Percentiles rank a stretch among this genome's conserved stretches.
Conservation (phyloP, 352 stramenopile species). For the Phytophthora tentaculata region DNA sequence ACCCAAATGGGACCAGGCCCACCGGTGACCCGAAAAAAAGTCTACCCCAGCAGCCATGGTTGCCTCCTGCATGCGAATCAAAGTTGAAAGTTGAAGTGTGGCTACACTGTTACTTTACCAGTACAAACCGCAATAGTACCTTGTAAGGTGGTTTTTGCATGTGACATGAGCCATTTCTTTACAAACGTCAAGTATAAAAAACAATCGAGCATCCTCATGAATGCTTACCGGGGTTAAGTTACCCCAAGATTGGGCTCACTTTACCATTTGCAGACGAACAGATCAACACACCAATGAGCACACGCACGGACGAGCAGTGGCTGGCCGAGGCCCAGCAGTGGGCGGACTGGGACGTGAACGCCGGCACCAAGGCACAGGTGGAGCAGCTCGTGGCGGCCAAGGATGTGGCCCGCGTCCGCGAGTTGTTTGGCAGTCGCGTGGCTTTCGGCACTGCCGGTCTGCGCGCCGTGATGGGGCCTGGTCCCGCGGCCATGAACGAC, state of each 20-base stretch:
- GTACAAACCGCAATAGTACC: too few species aligned
- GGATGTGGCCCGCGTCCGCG: constrained; percentile 56
- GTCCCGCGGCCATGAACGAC: constrained; percentile 92
- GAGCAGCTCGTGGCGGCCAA: constrained; percentile 63
- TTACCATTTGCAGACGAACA: constrained; percentile 24
- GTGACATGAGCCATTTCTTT: constrained; percentile 29
- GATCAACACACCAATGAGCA: constrained; percentile 24
- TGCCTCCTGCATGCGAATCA: constrained; percentile 12
- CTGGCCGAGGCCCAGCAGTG: constrained; percentile 75
- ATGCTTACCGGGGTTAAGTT: constrained; percentile 30
- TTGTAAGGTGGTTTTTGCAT: constrained; percentile 10
- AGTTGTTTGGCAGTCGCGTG: constrained; percentile 84
- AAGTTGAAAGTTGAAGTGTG: constrained; percentile 33
- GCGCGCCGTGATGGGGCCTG: constrained; percentile 88
- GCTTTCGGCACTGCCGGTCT: constrained; percentile 94
- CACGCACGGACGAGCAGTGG: constrained; percentile 48
- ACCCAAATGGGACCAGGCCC: too few species aligned
- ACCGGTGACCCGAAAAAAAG: too few species aligned
- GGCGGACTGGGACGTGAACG: constrained; percentile 88
- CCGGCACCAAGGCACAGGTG: constrained; percentile 70
- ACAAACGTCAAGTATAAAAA: constrained; percentile 41
- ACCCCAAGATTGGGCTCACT: constrained; percentile 1
- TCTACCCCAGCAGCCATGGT: too few species aligned
- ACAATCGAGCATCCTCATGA: constrained; percentile 22
- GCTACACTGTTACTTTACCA: constrained; percentile 10